A percentile compares a stretch with the other conserved stretches of the same genome.
Conservation (phyloP, 2,329 filamentous ascomycete species). For the Calonectria multiphialidica region DNA sequence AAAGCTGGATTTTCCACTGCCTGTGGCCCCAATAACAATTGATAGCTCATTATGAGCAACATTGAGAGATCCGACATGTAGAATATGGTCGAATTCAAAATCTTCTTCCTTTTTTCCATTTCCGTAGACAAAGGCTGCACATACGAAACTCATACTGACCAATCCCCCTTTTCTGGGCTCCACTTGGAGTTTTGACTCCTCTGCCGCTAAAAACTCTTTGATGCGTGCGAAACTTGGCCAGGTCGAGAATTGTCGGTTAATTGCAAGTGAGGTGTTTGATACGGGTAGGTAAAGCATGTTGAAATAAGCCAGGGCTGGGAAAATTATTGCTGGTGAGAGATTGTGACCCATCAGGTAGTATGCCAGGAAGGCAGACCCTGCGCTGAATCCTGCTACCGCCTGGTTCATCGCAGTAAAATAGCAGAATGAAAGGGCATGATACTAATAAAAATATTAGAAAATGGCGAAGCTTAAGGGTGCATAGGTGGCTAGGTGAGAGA, state of each 20-base stretch:
- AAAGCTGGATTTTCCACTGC: background rate
- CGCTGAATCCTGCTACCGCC: background rate
- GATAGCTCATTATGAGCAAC: background rate
- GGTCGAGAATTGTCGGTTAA: background rate
- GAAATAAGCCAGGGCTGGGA: background rate
- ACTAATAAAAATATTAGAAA: background rate
- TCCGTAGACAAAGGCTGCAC: background rate
- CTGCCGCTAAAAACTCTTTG: background rate
- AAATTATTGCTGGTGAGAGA: background rate
- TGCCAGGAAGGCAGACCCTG: background rate
- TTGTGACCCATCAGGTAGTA: background rate
- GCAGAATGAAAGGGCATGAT: background rate
- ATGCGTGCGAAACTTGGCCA: background rate
- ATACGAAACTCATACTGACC: background rate
- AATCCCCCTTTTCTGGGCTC: background rate
- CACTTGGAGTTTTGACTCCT: background rate
- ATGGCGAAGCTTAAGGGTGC: background rate
- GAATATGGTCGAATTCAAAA: background rate
- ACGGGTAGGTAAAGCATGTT: background rate
- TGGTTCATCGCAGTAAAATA: conserved; percentile 2
- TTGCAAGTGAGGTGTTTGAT: background rate
- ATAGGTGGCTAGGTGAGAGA: background rate
- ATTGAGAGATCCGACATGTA: background rate
- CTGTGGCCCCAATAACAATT: background rate
- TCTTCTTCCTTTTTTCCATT: background rate